phyloP scores from a whole-genome alignment of 257 asterid species.

The Prunella vulgaris region DNA sequence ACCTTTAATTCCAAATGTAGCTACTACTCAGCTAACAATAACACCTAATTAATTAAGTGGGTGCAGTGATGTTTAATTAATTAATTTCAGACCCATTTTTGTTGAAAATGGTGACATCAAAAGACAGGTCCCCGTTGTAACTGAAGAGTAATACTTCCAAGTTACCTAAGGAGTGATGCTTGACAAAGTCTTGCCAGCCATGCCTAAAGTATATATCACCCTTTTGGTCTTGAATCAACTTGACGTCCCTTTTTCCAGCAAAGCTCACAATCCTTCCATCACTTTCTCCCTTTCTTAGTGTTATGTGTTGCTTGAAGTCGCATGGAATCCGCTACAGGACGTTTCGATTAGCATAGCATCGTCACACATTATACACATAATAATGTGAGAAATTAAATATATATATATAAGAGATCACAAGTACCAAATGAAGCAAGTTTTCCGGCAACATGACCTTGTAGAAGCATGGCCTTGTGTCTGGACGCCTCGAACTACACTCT shows the following conservation, averaged over 20 bases:
- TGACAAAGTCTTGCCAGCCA: slow-evolving; percentile 27
- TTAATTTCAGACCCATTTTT: not conserved
- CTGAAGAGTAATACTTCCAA: slow-evolving; percentile 20
- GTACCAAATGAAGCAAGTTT: slow-evolving; percentile 19
- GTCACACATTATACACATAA: no score
- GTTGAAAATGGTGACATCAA: slow-evolving; percentile 26
- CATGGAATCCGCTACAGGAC: slow-evolving; percentile 24
- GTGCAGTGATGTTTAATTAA: not conserved
- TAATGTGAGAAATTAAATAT: no score
- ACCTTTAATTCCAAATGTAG: not conserved
- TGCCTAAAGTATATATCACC: not conserved
- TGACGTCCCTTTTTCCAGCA: slow-evolving; percentile 16
- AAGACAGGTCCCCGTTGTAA: slow-evolving; percentile 28
- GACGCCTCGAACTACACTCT: not conserved
- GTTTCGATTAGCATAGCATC: not conserved
- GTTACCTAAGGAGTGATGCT: slow-evolving; percentile 12
- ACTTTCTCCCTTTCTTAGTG: not conserved
- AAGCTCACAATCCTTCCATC: not conserved
- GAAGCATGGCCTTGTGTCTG: slow-evolving; percentile 33
- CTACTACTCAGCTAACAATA: no score
- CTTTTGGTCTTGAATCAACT: not conserved
- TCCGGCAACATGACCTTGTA: slow-evolving; percentile 11
- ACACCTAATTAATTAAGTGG: no score
- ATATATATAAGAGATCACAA: not conserved
- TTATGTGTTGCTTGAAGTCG: slow-evolving; percentile 16